These are phyloP conservation scores for Chaetomium olivaceum DNA, from an alignment of 2,329 filamentous ascomycete genomes.

Conservation along the genomic window DNA sequence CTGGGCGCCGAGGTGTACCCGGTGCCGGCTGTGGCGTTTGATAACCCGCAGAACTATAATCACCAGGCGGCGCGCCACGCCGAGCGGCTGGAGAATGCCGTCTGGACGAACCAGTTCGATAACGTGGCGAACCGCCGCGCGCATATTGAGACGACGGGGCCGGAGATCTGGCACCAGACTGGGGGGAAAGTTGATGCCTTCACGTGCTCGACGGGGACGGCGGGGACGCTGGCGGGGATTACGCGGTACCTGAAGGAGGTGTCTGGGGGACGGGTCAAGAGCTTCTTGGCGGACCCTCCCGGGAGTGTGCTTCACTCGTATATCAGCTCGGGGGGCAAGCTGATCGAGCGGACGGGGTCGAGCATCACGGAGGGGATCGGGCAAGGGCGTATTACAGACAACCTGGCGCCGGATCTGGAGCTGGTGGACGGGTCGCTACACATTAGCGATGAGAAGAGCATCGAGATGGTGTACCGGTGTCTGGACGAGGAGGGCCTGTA, in stretches of 20 bases:
- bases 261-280: slow-evolving; percentile 75
- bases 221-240: slow-evolving; percentile 83
- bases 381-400: slow-evolving; percentile 94
- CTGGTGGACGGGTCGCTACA: slow-evolving; percentile 81
- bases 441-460: slow-evolving; percentile 89
- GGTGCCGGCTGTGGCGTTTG: slow-evolving; percentile 92
- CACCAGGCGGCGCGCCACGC: slow-evolving; percentile 91
- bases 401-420: slow-evolving; percentile 80
- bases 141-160: slow-evolving; percentile 94
- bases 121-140: slow-evolving; percentile 91
- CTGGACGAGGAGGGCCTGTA: slow-evolving; percentile 96
- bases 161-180: slow-evolving; percentile 96
- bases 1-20: slow-evolving; percentile 95
- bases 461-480: slow-evolving; percentile 96
- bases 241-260: slow-evolving; percentile 87
- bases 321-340: slow-evolving; percentile 78
- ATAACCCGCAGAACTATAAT: slow-evolving; percentile 96
- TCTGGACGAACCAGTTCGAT: slow-evolving; percentile 99
- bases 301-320: slow-evolving; percentile 93
- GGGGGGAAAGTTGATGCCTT: slow-evolving; percentile 85
- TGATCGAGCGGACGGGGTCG: slow-evolving; percentile 77
- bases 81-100: slow-evolving; percentile 80
- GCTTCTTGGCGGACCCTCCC: slow-evolving; percentile 89
- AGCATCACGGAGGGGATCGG: slow-evolving; percentile 98
- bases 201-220: slow-evolving; percentile 92